Percentiles rank a stretch among this genome's conserved stretches.
Conservation (phyloP, 768 basidiomycete species). For the Hygrophoropsis aurantiaca region DNA sequence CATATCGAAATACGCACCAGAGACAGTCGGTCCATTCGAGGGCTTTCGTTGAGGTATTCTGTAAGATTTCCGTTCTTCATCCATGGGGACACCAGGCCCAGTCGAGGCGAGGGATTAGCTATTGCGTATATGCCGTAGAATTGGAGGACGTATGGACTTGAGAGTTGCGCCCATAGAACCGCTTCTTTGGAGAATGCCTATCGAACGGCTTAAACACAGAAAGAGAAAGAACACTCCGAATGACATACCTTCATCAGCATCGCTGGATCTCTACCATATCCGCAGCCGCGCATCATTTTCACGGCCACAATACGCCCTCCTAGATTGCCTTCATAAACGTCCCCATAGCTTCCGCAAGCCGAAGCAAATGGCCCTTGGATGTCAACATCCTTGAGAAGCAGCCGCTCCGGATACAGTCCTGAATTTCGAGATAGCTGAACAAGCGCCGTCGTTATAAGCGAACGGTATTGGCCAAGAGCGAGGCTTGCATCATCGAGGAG, state of each 20-base stretch:
- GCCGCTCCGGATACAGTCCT: conserved; percentile 22
- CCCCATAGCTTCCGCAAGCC: conserved; percentile 30
- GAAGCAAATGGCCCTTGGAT: conserved; percentile 9
- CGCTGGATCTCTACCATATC: conserved; percentile 17
- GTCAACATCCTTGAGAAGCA: conserved; percentile 20
- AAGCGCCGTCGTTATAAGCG: conserved; percentile 24
- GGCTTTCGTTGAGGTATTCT: conserved; percentile 16
- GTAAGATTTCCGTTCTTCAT: conserved; percentile 16
- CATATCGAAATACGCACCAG: conserved; percentile 26
- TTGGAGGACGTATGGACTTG: conserved; percentile 15
- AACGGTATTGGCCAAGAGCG: conserved; percentile 23
- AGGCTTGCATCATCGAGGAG: conserved; percentile 21
- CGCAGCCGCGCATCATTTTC: conserved; percentile 26
- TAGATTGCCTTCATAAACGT: conserved; percentile 28
- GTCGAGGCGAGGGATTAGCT: conserved; percentile 2
- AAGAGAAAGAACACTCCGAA: conserved; percentile 3
- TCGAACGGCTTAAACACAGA: conserved; percentile 11
- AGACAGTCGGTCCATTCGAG: conserved; percentile 13
- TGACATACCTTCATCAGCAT: conserved; percentile 20
- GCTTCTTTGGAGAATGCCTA: conserved; percentile 18
- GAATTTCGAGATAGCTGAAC: conserved; percentile 28
- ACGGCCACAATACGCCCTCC: conserved; percentile 29
- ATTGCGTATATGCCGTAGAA: conserved; percentile 5
- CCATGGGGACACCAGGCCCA: not conserved
- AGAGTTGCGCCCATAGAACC: conserved; percentile 31